Evolutionary conservation across 208 protist species (phyloP), one percentile per base, ranked within the genome.

Genomic region (Trypanosoma rangeli): DNA sequence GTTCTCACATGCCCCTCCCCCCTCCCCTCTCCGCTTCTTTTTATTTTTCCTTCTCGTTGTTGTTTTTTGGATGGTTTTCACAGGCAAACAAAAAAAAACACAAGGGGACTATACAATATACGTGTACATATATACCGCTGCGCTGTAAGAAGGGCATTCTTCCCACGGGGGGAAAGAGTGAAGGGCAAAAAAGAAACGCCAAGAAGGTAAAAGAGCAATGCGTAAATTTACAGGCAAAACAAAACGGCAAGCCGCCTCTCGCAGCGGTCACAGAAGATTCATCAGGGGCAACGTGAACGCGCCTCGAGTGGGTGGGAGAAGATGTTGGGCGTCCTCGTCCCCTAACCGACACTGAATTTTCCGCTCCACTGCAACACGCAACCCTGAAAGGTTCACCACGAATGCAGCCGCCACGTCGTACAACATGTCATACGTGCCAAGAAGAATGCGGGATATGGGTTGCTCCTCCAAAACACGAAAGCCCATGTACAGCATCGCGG

Each of bases 401-500:
- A 96, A 90, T 1, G 80, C 83, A 0, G 84, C 87, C 9, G 86
- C 87, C 42, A 93, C 68, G 67, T 93, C 86, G 64, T 85, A 85
- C 10, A 93, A 71, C 39, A 80, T 67, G 26, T 90, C 72, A 37
- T 90, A 57, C 31, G 83, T 91, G 33, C 89, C 80, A 37, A 88
- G 61, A 56, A 93, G 39, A 68, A 85, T 79, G n/a, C 73, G 76
- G 22, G 73, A 60, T 18, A 93, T 76, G 0, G 90, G 90, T 24
- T 78, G 73, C 53, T 85, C 83, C 54, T 94, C 83, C 1, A 91
- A 63, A 42, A 92, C 74, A 58, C 84, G 84, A 56, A 93, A 84
- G 15, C 86, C 84, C 71, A 94, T 82, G 76, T 92, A 94, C 18
- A 91, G 44, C 24, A 71, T 74, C 5, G 86, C 68, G 60, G 87